These are phyloP conservation scores for Camelina sativa DNA, from an alignment of 345 rosid species.

Conservation along the genomic window DNA sequence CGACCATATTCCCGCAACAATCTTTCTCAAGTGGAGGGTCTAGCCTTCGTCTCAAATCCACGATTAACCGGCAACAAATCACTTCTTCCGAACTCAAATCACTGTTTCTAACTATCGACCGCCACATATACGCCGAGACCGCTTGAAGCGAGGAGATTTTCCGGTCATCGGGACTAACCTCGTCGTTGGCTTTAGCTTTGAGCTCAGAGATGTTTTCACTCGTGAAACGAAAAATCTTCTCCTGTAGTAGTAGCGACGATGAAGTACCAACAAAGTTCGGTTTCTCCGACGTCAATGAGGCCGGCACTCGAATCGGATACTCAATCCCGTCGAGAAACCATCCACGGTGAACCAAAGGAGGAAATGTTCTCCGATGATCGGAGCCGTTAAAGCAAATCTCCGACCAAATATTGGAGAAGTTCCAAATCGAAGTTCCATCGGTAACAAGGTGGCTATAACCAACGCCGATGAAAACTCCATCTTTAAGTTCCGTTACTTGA, in stretches of 20 bases:
- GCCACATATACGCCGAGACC: constrained; percentile 40
- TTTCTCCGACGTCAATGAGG: neutral
- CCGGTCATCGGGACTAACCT: constrained; percentile 6
- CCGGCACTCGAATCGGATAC: constrained; percentile 43
- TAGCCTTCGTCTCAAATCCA: constrained; percentile 39
- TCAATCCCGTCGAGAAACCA: constrained; percentile 35
- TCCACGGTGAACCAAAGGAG: constrained; percentile 31
- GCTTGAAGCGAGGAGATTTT: constrained; percentile 49
- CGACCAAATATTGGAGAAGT: constrained; percentile 51
- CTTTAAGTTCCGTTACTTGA: constrained; percentile 45
- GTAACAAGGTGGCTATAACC: constrained; percentile 39
- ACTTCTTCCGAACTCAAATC: constrained; percentile 20
- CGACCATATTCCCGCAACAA: constrained; percentile 29
- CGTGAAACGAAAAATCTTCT: constrained; percentile 45
- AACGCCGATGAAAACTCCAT: constrained; percentile 46
- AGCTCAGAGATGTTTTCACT: constrained; percentile 35
- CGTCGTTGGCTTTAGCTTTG: constrained; percentile 45
- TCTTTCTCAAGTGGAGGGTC: constrained; percentile 29
- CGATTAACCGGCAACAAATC: constrained; percentile 16
- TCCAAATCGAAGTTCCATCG: constrained; percentile 51
- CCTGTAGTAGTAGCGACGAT: constrained; percentile 27
- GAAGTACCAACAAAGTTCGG: neutral
- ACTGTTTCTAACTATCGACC: constrained; percentile 20
- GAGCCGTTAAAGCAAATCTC: constrained; percentile 39
- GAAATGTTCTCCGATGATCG: neutral